Conservation (phyloP, 2,329 filamentous ascomycete species). For the Hypoxylon sp. region DNA sequence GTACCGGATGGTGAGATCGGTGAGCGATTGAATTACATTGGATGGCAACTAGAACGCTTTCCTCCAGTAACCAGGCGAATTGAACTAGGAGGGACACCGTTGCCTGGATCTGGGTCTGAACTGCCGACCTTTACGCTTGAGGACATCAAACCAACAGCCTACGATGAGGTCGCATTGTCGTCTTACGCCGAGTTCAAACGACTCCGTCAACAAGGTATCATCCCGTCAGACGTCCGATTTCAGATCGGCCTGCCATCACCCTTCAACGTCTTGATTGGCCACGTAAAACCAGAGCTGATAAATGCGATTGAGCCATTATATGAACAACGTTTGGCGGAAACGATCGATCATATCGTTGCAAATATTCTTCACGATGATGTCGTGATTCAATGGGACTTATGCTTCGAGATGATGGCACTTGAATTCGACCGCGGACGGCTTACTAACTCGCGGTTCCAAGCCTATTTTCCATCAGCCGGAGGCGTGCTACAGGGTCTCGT, state of each 20-base stretch:
- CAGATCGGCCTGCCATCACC: conserved; percentile 45
- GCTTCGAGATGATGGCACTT: conserved; percentile 46
- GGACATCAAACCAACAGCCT: conserved; percentile 43
- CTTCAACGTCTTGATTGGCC: conserved; percentile 40
- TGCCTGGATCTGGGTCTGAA: conserved; percentile 31
- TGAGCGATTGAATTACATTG: conserved; percentile 45
- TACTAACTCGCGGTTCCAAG: conserved; percentile 29
- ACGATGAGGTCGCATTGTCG: conserved; percentile 43
- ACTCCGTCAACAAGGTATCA: conserved; percentile 41
- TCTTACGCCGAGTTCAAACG: conserved; percentile 44
- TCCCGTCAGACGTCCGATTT: conserved; percentile 40
- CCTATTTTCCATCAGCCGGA: conserved; percentile 37
- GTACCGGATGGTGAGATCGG: conserved; percentile 46
- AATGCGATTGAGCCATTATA: conserved; percentile 44
- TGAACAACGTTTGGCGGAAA: conserved; percentile 42
- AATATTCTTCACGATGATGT: conserved; percentile 43
- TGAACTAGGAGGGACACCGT: conserved; percentile 40
- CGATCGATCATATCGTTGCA: conserved; percentile 36
- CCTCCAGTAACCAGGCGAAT: conserved; percentile 35
- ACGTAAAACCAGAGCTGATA: conserved; percentile 40
- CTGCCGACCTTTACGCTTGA: conserved; percentile 41
- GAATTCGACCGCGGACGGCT: conserved; percentile 42
- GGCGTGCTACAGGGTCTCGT: conserved; percentile 43
- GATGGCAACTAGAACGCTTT: conserved; percentile 43
- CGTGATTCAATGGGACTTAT: conserved; percentile 47